Percentiles rank a stretch among this genome's conserved stretches.
These are phyloP conservation scores for Pachysandra terminalis DNA, from an alignment of 164 flowering plant species.

Conservation along the genomic window DNA sequence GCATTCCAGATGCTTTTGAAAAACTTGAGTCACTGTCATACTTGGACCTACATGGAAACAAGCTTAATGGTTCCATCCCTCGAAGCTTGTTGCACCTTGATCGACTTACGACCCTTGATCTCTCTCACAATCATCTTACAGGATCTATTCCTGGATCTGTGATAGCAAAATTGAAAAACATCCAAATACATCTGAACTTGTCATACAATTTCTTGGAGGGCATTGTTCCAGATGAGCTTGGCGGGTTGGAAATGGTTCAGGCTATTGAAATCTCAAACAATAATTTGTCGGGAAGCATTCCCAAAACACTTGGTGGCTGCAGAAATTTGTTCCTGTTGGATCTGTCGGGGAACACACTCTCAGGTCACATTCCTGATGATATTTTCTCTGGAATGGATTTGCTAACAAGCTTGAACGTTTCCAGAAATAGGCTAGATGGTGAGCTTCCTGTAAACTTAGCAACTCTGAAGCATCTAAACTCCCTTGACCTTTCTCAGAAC, in stretches of 20 bases:
- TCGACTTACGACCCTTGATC: constrained; percentile 46
- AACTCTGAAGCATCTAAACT: constrained; percentile 35
- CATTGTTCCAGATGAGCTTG: constrained; percentile 57
- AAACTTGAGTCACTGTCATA: constrained; percentile 48
- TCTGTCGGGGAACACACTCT: constrained; percentile 55
- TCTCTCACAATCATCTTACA: constrained; percentile 60
- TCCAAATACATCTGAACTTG: constrained; percentile 53
- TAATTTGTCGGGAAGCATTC: constrained; percentile 60
- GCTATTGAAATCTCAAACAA: constrained; percentile 72
- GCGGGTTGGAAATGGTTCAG: constrained; percentile 61
- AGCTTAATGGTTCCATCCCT: constrained; percentile 64
- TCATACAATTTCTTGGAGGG: constrained; percentile 59
- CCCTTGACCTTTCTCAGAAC: constrained; percentile 68
- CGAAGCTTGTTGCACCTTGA: constrained; percentile 35
- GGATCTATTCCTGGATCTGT: constrained; percentile 54
- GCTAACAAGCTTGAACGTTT: constrained; percentile 54
- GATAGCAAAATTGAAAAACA: constrained; percentile 36
- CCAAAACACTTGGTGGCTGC: constrained; percentile 47
- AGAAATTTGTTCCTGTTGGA: constrained; percentile 51
- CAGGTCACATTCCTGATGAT: constrained; percentile 39
- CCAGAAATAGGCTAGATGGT: constrained; percentile 52
- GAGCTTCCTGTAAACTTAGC: constrained; percentile 40
- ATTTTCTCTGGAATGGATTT: constrained; percentile 27
- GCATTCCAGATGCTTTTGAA: constrained; percentile 49
- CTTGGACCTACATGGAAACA: constrained; percentile 60